Conservation (phyloP, 1,284 basidiomycete species). For the Omphalotus olearius region DNA sequence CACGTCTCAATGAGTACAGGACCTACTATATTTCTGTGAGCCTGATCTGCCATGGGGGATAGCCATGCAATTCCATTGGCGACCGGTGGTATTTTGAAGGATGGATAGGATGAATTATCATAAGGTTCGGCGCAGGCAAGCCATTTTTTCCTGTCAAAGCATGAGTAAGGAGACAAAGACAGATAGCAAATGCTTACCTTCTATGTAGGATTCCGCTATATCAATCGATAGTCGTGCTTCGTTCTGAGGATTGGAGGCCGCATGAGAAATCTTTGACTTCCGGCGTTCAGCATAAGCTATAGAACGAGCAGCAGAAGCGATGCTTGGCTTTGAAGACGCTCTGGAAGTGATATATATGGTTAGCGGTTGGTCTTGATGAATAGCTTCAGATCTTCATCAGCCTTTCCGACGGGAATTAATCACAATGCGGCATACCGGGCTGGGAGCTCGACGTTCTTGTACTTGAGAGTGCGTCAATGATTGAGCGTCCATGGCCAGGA, state of each 20-base stretch:
- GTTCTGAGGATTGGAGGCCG: slow-evolving; percentile 17
- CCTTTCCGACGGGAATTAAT: background rate
- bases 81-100: slow-evolving; percentile 30
- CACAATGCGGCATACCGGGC: background rate
- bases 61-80: slow-evolving; percentile 64
- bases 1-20: background rate
- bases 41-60: slow-evolving; percentile 76
- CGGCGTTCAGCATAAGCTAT: slow-evolving; percentile 26
- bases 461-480: background rate
- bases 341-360: slow-evolving; percentile 43
- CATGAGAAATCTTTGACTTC: slow-evolving; percentile 11
- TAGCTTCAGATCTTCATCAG: background rate
- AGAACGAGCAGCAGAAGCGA: slow-evolving; percentile 39
- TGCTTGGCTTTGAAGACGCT: slow-evolving; percentile 44
- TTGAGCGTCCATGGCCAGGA: background rate
- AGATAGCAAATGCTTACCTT: slow-evolving; percentile 40
- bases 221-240: slow-evolving; percentile 33
- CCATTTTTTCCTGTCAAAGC: slow-evolving; percentile 35
- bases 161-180: slow-evolving; percentile 3
- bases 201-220: slow-evolving; percentile 46
- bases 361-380: slow-evolving; percentile 20
- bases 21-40: slow-evolving; percentile 74
- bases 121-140: slow-evolving; percentile 65
- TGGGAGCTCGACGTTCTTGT: background rate
- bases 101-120: slow-evolving; percentile 62